These are phyloP conservation scores for Termitomyces sp. DNA, from an alignment of 768 basidiomycete genomes.

Conservation along the genomic window DNA sequence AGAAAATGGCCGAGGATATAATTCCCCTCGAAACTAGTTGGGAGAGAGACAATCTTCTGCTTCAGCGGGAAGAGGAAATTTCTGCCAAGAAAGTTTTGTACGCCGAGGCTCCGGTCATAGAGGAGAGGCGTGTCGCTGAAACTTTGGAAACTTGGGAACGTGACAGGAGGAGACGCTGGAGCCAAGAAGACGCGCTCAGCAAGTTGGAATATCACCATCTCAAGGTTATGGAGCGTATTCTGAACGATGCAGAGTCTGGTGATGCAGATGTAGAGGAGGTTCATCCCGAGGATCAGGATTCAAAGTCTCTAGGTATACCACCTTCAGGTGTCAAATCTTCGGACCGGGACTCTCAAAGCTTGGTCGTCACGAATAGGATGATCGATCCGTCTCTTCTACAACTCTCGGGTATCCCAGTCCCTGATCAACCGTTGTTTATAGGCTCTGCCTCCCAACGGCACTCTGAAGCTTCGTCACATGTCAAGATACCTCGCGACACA, in stretches of 20 bases:
- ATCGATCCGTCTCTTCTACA: constrained; percentile 10
- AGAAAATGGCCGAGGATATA: constrained; percentile 29
- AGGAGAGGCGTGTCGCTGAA: constrained; percentile 5
- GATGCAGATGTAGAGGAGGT: constrained; percentile 7
- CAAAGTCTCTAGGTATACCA: not conserved
- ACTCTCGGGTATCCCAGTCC: constrained; percentile 1
- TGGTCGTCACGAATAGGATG: constrained; percentile 7
- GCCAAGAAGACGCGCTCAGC: constrained; percentile 18
- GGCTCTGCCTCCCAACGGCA: not conserved
- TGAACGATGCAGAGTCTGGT: constrained; percentile 12
- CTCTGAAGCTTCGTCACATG: not conserved
- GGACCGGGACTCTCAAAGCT: constrained; percentile 5
- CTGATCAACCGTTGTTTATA: constrained; percentile 1
- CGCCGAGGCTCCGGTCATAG: not conserved
- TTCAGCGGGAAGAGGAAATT: constrained; percentile 15
- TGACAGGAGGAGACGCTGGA: constrained; percentile 17
- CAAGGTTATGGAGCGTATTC: constrained; percentile 19
- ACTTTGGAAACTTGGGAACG: constrained; percentile 14
- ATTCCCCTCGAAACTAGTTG: constrained; percentile 20
- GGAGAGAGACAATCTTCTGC: constrained; percentile 17
- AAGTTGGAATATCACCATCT: constrained; percentile 19
- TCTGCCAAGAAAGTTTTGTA: constrained; percentile 6
- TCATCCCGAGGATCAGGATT: constrained; percentile 14
- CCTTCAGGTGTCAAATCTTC: constrained; percentile 1
- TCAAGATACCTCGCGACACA: not conserved